Conservation (phyloP, 306 rosid species). For the Quercus cerris region DNA sequence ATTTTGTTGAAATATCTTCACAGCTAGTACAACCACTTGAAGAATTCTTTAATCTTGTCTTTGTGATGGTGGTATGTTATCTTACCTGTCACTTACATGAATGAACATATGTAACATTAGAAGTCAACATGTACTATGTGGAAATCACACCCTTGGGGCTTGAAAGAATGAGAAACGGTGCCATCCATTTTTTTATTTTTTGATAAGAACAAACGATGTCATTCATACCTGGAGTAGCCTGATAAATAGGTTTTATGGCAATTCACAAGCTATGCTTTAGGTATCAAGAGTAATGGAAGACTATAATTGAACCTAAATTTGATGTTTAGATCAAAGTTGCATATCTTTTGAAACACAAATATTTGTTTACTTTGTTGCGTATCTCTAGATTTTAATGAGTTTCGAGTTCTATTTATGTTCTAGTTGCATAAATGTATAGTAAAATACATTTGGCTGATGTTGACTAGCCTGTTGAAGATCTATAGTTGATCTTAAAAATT, state of each 20-base stretch:
- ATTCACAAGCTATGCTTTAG: not conserved
- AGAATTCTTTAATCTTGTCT: constrained; percentile 77
- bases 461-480: no score
- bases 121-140: not conserved
- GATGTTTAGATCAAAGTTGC: not conserved
- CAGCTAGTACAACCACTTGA: constrained; percentile 85
- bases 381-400: not conserved
- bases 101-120: not conserved
- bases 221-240: not conserved
- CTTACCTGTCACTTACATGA: constrained; percentile 3
- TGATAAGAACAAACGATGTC: not conserved
- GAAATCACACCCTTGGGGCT: not conserved
- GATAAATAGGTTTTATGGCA: not conserved
- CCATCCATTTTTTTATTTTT: not conserved
- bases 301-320: not conserved
- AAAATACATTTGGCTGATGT: no score
- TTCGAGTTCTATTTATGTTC: not conserved
- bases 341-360: not conserved
- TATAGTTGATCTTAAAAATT: no score
- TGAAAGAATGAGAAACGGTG: not conserved
- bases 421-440: not conserved
- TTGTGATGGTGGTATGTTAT: constrained; percentile 92
- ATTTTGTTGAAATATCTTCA: constrained; percentile 64
- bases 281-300: not conserved
- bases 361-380: not conserved